Percentiles rank a stretch among this genome's conserved stretches.
These are phyloP conservation scores for Phytophthora palmivora DNA, from an alignment of 352 stramenopile genomes.

Conservation along the genomic window DNA sequence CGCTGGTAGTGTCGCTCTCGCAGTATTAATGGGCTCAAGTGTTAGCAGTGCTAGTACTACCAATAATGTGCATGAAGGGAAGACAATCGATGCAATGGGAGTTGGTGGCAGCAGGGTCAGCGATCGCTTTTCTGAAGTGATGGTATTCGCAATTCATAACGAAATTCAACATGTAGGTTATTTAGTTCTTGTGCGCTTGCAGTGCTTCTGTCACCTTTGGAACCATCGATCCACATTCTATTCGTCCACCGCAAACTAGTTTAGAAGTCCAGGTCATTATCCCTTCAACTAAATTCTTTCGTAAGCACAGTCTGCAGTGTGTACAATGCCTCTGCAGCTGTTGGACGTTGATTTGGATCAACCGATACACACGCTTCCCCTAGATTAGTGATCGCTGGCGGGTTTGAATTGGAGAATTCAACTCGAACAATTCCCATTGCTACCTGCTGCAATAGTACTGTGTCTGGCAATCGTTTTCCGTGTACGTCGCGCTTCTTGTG, in stretches of 20 bases:
- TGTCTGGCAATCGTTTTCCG: conserved; percentile 27
- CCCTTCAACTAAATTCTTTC: background rate
- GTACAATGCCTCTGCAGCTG: conserved; percentile 29
- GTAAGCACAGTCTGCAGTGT: conserved; percentile 24
- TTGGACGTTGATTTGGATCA: conserved; percentile 42
- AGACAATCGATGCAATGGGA: background rate
- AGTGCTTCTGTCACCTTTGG: background rate
- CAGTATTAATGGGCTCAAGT: conserved; percentile 19
- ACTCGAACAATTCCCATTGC: conserved; percentile 28
- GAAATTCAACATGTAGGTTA: conserved; percentile 10
- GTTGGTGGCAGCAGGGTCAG: conserved; percentile 7
- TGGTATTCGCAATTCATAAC: background rate
- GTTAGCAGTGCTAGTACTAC: background rate
- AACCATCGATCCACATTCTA: background rate
- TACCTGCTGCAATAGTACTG: conserved; percentile 33
- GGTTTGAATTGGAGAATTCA: conserved; percentile 29
- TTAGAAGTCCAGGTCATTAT: background rate
- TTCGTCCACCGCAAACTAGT: too few relatives aligned
- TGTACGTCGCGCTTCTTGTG: conserved; percentile 1
- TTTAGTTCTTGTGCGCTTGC: conserved; percentile 11
- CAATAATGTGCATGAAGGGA: background rate
- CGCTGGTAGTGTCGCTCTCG: conserved; percentile 23
- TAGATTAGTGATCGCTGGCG: conserved; percentile 22
- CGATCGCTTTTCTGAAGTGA: conserved; percentile 22
- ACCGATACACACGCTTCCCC: conserved; percentile 42